Conservation (phyloP, 2,329 filamentous ascomycete species). For the Fusarium odoratissimum region DNA sequence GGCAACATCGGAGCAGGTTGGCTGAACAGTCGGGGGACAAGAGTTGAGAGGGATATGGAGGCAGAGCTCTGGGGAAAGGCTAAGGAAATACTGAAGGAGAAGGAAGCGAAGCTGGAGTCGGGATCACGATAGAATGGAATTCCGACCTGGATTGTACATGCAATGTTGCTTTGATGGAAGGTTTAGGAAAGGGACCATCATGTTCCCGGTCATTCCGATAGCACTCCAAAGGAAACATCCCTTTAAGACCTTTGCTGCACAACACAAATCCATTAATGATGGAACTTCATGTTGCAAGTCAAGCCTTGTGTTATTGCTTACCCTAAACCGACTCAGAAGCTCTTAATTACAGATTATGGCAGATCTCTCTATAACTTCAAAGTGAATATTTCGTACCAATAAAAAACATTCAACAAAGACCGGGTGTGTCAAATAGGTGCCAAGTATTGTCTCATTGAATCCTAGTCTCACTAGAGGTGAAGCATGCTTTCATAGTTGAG, state of each 20-base stretch:
- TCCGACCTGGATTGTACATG: background rate
- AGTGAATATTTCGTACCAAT: background rate
- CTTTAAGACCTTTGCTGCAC: background rate
- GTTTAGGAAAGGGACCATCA: background rate
- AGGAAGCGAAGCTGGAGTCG: slow-evolving; percentile 36
- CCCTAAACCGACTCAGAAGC: background rate
- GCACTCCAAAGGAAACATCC: too few species aligned
- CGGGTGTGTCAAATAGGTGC: background rate
- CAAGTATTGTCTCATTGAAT: background rate
- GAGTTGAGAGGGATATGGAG: slow-evolving; percentile 86
- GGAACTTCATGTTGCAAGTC: background rate
- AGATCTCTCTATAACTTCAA: background rate
- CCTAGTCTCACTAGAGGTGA: background rate
- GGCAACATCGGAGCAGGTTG: slow-evolving; percentile 83
- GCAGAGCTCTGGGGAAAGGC: slow-evolving; percentile 76
- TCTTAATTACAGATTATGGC: background rate
- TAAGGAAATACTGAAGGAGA: slow-evolving; percentile 52
- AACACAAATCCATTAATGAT: background rate
- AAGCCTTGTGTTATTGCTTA: background rate
- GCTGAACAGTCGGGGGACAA: slow-evolving; percentile 86
- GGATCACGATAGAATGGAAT: background rate
- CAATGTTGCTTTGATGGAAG: background rate
- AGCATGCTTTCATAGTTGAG: background rate
- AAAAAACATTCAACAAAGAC: background rate
- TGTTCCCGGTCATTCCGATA: too few species aligned